phyloP scores from a whole-genome alignment of 2,329 filamentous ascomycete genomes.

The Microdochium bolleyi region DNA sequence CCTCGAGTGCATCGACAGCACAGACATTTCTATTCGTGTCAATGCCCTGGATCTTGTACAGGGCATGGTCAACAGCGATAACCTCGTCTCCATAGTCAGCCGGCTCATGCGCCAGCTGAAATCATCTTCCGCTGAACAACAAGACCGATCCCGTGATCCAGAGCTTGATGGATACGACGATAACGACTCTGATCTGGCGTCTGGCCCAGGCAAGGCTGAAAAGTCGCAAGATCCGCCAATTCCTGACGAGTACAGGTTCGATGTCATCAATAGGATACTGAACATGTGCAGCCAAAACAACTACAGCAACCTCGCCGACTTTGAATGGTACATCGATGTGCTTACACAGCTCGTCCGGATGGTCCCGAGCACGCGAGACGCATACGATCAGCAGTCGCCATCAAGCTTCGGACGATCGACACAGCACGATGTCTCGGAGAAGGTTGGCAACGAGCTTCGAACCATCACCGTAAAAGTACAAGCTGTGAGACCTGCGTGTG shows the following conservation, averaged over 20 bases:
- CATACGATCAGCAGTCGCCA: slow-evolving; percentile 23
- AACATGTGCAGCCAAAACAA: slow-evolving; percentile 87
- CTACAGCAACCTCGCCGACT: slow-evolving; percentile 79
- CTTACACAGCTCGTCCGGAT: slow-evolving; percentile 77
- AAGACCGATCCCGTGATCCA: slow-evolving; percentile 34
- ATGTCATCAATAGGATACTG: slow-evolving; percentile 75
- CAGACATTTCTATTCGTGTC: slow-evolving; percentile 91
- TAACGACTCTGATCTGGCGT: slow-evolving; percentile 30
- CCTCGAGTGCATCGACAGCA: slow-evolving; percentile 88
- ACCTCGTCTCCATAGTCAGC: slow-evolving; percentile 75
- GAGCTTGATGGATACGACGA: slow-evolving; percentile 37
- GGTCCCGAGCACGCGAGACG: slow-evolving; percentile 41
- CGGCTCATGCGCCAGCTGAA: slow-evolving; percentile 82
- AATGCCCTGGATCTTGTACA: slow-evolving; percentile 87
- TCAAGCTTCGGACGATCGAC: slow-evolving; percentile 17
- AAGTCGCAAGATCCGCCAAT: slow-evolving; percentile 46
- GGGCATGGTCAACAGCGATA: slow-evolving; percentile 87
- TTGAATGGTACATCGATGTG: slow-evolving; percentile 95
- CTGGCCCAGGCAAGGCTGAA: slow-evolving; percentile 22
- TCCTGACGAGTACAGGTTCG: slow-evolving; percentile 77
- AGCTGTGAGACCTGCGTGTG: slow-evolving; percentile 71
- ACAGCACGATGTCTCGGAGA: slow-evolving; percentile 50
- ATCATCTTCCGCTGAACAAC: slow-evolving; percentile 48
- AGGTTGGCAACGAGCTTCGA: slow-evolving; percentile 76
- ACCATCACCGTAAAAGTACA: slow-evolving; percentile 90